These are phyloP conservation scores for Fusarium sp. DNA, from an alignment of 2,329 filamentous ascomycete species.

Conservation along the genomic window DNA sequence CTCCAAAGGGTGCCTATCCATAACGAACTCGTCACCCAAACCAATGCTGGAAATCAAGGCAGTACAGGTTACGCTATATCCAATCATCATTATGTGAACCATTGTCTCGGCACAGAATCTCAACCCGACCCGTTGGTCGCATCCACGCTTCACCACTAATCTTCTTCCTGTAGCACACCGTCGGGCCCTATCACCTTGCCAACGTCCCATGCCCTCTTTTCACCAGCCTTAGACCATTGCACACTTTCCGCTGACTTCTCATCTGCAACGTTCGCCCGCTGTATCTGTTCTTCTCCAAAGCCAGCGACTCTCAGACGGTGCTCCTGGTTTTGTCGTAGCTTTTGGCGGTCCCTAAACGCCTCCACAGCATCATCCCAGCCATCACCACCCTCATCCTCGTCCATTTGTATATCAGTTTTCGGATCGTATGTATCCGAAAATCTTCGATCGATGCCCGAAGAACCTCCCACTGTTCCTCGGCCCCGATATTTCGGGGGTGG, in stretches of 20 bases:
- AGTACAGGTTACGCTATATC: slow-evolving; percentile 21
- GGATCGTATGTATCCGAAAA: slow-evolving; percentile 78
- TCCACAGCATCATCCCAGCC: slow-evolving; percentile 87
- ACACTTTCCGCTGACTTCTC: slow-evolving; percentile 74
- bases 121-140: slow-evolving; percentile 15
- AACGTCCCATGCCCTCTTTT: slow-evolving; percentile 72
- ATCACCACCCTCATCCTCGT: slow-evolving; percentile 63
- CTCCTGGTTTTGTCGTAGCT: slow-evolving; percentile 80
- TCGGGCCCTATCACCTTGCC: slow-evolving; percentile 59
- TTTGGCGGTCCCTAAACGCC: slow-evolving; percentile 81
- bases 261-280: slow-evolving; percentile 68
- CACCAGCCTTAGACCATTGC: slow-evolving; percentile 77
- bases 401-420: slow-evolving; percentile 66
- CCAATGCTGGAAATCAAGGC: slow-evolving; percentile 22
- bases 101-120: slow-evolving; percentile 18
- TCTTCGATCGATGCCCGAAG: slow-evolving; percentile 80
- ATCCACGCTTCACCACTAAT: slow-evolving; percentile 15
- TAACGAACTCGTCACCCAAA: slow-evolving; percentile 10
- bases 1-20: neutral
- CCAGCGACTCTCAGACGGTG: slow-evolving; percentile 82
- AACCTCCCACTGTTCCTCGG: slow-evolving; percentile 73
- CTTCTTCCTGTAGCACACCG: slow-evolving; percentile 24
- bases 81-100: slow-evolving; percentile 27
- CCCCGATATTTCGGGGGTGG: slow-evolving; percentile 71
- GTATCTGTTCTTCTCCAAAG: slow-evolving; percentile 81